phyloP scores from a whole-genome alignment of 192 early-diverging fungal species.

The Thamnidium elegans region DNA sequence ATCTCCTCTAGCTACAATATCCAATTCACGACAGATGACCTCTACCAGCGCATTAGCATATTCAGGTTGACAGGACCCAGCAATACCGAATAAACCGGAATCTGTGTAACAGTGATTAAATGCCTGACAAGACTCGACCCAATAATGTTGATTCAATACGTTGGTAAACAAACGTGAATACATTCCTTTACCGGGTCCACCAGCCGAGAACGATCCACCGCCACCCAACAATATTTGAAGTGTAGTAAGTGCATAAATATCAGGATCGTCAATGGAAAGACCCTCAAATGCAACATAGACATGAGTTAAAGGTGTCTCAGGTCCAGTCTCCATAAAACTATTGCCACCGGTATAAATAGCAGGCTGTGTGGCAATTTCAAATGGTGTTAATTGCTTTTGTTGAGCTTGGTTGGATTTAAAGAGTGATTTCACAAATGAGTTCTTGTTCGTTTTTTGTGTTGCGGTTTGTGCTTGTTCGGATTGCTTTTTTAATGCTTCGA shows the following conservation, averaged over 20 bases:
- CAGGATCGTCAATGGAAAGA: slow-evolving; percentile 75
- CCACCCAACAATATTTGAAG: slow-evolving; percentile 91
- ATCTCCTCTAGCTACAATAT: slow-evolving; percentile 56
- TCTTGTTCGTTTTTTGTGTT: slow-evolving; percentile 5
- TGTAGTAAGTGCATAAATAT: slow-evolving; percentile 90
- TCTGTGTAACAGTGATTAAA: slow-evolving; percentile 92
- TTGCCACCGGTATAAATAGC: slow-evolving; percentile 84
- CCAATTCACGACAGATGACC: slow-evolving; percentile 82
- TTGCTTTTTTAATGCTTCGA: slow-evolving; percentile 28
- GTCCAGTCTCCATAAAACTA: slow-evolving; percentile 62
- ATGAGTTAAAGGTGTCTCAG: slow-evolving; percentile 73
- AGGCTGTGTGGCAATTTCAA: slow-evolving; percentile 39
- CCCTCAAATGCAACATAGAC: slow-evolving; percentile 90
- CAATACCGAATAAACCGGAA: slow-evolving; percentile 90
- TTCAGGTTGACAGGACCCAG: slow-evolving; percentile 78
- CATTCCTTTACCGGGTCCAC: slow-evolving; percentile 98
- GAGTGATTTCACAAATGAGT: slow-evolving; percentile 30
- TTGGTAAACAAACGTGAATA: slow-evolving; percentile 95
- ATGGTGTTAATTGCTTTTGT: slow-evolving; percentile 6
- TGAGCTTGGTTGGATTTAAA: slow-evolving; percentile 9
- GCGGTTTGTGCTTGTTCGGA: not conserved
- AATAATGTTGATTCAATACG: slow-evolving; percentile 90
- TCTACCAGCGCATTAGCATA: slow-evolving; percentile 72
- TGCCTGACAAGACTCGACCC: slow-evolving; percentile 92
- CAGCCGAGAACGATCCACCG: slow-evolving; percentile 94